Base-by-base conservation (phyloP, 495 filamentous ascomycete genomes). In the Apodospora peruviana region DNA sequence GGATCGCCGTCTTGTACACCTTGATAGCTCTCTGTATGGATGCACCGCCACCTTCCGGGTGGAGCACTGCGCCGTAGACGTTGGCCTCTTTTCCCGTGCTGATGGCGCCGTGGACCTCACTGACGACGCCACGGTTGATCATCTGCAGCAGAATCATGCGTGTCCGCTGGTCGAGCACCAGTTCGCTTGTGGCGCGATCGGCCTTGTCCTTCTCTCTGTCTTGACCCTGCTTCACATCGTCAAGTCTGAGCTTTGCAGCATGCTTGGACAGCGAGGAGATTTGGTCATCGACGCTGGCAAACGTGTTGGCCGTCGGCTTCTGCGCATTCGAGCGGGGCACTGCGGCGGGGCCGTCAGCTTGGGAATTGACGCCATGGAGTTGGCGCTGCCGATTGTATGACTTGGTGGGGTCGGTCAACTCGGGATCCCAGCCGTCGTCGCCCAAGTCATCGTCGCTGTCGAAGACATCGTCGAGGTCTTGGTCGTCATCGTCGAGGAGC, bases 41-140 rank as follows among this genome's bases (percentile, higher is more conserved):
- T 5, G 56, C 48, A 52, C 88, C 82, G 22, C 70, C 57, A 8
- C 73, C 57, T 14, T 71, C 62, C 20, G 64, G 55, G 18, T 76
- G 67, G 11, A 67, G 58, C 12, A 70, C 55, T 5, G 68, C 75
- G 52, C 91, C 85, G 69, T 97, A 98, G 18, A 98, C 93, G 54
- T 98, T 97, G 39, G 93, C 93, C 67, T 98, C 93, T 62, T 98
- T 98, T 39, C 93, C 93, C 0, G 93, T 96, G 36, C 87, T 93
- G 52, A 98, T 71, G 64, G 90, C 90, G 9, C 93, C 93, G 60
- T 97, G 87, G 27, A 96, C 81, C 55, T 78, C 75, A 61, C 89
- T 87, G 17, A 88, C 80, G 14, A 96, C 76, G 41, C 90, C 80
- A 2, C 87, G 79, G 61, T 96, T 96, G 70, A 97, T 91, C 78